Conservation (phyloP, 352 stramenopile species). For the Globisporangium radiosum region DNA sequence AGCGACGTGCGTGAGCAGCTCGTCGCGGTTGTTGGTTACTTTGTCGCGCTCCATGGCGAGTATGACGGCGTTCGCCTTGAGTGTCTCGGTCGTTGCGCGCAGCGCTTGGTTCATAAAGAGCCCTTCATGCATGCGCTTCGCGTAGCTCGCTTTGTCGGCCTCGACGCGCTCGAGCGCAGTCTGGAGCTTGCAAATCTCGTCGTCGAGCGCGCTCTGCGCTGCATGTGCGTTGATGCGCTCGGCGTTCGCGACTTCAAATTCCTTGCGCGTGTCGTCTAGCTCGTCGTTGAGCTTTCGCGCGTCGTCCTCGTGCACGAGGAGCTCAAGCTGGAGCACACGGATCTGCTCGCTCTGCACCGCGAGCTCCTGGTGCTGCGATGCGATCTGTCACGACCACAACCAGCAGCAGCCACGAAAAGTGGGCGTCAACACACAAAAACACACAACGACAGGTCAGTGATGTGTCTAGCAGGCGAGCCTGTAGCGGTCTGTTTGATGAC, state of each 20-base stretch:
- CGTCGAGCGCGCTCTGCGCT: conserved; percentile 47
- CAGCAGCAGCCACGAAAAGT: neutral
- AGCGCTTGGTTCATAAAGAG: conserved; percentile 75
- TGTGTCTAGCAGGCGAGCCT: neutral
- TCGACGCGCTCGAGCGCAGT: conserved; percentile 43
- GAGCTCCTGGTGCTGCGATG: conserved; percentile 30
- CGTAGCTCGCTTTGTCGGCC: conserved; percentile 47
- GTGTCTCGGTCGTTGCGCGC: conserved; percentile 46
- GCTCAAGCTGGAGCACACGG: conserved; percentile 54
- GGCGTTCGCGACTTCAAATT: conserved; percentile 64
- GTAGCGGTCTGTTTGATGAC: too few relatives aligned
- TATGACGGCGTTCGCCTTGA: conserved; percentile 55
- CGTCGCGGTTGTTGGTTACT: conserved; percentile 28
- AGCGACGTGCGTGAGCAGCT: conserved; percentile 25
- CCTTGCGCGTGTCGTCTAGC: conserved; percentile 44
- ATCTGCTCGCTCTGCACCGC: conserved; percentile 34
- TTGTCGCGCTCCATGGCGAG: conserved; percentile 62
- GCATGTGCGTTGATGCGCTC: conserved; percentile 59
- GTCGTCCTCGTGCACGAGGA: conserved; percentile 62
- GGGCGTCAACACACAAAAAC: neutral
- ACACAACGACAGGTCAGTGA: conserved; percentile 26
- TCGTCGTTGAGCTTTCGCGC: conserved; percentile 54
- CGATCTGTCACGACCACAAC: conserved; percentile 19
- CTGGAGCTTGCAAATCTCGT: conserved; percentile 58
- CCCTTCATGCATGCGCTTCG: conserved; percentile 64